Conservation (phyloP, 139 green algal species). For the Eudorina sp. region DNA sequence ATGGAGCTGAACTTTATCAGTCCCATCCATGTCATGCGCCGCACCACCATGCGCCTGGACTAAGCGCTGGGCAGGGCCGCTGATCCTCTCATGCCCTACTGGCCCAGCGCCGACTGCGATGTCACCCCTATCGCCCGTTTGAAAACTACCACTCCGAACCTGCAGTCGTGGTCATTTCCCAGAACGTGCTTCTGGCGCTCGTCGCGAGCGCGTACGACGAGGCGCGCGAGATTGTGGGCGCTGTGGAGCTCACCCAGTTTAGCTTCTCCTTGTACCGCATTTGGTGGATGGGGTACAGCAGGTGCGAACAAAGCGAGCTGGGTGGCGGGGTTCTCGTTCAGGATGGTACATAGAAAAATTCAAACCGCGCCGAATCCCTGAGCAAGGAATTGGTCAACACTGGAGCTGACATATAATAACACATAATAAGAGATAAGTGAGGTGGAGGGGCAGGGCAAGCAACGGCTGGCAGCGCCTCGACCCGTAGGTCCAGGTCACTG, state of each 20-base stretch:
- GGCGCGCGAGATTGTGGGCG: constrained; percentile 13
- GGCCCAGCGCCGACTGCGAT: not conserved
- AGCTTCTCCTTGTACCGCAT: constrained; percentile 7
- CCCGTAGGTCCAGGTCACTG: too few species aligned
- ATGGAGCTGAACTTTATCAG: not conserved
- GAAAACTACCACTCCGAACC: not conserved
- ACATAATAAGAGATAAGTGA: not conserved
- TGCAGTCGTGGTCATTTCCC: not conserved
- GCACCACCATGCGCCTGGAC: too few species aligned
- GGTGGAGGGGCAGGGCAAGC: not conserved
- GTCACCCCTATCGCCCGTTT: not conserved
- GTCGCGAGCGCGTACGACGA: constrained; percentile 25
- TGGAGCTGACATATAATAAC: not conserved
- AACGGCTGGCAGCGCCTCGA: too few species aligned
- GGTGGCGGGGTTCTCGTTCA: not conserved
- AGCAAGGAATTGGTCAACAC: not conserved
- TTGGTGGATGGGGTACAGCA: constrained; percentile 21
- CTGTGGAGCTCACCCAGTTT: not conserved
- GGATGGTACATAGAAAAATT: too few species aligned
- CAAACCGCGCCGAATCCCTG: not conserved
- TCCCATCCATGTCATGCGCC: not conserved
- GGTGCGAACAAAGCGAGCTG: not conserved
- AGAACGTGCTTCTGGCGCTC: constrained; percentile 26
- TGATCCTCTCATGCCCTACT: not conserved
- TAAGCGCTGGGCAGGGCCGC: too few species aligned